These are phyloP conservation scores for Camellia granthamiana DNA, from an alignment of 148 eudicot genomes.

Conservation along the genomic window DNA sequence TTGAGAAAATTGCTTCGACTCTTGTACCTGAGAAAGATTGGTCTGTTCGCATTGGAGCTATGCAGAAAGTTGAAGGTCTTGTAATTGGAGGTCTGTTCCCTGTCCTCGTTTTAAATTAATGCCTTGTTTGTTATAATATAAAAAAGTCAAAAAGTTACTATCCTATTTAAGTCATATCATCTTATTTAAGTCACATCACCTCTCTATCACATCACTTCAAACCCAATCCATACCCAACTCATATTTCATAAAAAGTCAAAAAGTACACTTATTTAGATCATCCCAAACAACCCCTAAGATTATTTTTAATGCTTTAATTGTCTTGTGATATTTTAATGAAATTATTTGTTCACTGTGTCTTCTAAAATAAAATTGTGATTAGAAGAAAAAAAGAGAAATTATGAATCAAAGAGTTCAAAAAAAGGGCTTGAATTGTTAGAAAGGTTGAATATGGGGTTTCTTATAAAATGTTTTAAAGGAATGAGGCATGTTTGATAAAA, in stretches of 20 bases:
- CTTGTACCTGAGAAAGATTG: conserved; percentile 98
- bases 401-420: background rate
- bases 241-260: too few relatives aligned
- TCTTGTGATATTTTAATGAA: background rate
- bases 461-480: background rate
- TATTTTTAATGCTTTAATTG: background rate
- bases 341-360: background rate
- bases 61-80: conserved; percentile 93
- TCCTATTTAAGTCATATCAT: too few relatives aligned
- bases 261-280: too few relatives aligned
- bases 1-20: conserved; percentile 80
- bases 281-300: too few relatives aligned
- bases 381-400: background rate
- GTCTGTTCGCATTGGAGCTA: conserved; percentile 93
- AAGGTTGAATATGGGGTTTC: background rate
- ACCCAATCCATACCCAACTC: too few relatives aligned
- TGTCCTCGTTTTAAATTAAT: background rate
- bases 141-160: too few relatives aligned
- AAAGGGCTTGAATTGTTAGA: background rate
- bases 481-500: background rate
- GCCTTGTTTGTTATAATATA: too few relatives aligned
- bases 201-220: too few relatives aligned
- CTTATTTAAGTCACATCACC: too few relatives aligned
- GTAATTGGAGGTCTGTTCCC: conserved; percentile 76
- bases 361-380: background rate